Evolutionary conservation across 2,329 filamentous ascomycete species (phyloP).

Genomic region (Onygenales sp.): DNA sequence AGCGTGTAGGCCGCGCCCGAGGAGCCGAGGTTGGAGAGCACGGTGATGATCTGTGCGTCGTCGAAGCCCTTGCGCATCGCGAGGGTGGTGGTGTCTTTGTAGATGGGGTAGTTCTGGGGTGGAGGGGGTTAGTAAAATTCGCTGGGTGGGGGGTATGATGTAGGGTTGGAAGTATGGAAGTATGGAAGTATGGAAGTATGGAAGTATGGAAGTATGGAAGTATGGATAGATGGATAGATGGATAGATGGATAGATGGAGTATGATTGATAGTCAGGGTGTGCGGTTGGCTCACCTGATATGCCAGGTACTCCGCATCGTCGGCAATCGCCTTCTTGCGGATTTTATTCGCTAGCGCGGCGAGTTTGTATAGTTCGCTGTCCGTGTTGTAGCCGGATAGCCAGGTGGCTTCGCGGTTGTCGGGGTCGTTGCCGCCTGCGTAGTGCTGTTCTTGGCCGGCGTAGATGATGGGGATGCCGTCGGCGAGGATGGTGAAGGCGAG

Average conservation of each 20-base stretch:
- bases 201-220: background rate
- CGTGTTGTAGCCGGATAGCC: conserved; percentile 44
- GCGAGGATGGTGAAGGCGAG: conserved; percentile 50
- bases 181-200: no score
- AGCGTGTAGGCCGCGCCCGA: conserved; percentile 33
- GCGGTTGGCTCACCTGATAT: conserved; percentile 26
- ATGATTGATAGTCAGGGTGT: no score
- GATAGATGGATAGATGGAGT: no score
- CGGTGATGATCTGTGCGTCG: conserved; percentile 22
- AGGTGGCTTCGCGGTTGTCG: conserved; percentile 48
- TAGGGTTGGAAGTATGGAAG: background rate
- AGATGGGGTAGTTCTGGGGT: conserved; percentile 20
- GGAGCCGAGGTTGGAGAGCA: conserved; percentile 37
- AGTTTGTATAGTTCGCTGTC: conserved; percentile 39
- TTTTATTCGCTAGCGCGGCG: conserved; percentile 40
- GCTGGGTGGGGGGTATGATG: background rate
- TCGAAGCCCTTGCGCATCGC: conserved; percentile 36
- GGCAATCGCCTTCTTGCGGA: conserved; percentile 37
- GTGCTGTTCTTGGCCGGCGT: conserved; percentile 57
- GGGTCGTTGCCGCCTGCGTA: conserved; percentile 42
- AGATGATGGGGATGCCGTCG: conserved; percentile 55
- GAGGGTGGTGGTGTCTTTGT: conserved; percentile 33
- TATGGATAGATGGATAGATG: no score
- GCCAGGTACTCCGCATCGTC: conserved; percentile 31
- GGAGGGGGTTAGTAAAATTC: background rate